Evolutionary conservation across 208 protist genomes (phyloP).

Genomic region (Blastocrithidia nonstop): DNA sequence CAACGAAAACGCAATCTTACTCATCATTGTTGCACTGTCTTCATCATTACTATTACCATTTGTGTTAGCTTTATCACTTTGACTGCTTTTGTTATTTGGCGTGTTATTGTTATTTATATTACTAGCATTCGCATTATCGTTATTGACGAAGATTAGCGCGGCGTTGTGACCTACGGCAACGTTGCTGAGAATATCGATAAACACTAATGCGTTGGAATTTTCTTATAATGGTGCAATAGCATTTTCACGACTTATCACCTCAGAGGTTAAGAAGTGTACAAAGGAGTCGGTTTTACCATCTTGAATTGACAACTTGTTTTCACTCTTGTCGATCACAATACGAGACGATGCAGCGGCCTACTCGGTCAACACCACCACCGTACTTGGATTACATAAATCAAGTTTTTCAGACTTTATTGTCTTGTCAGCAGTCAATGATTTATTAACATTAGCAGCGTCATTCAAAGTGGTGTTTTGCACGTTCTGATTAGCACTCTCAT

Average conservation of each 20-base stretch:
- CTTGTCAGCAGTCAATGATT: conserved; percentile 12
- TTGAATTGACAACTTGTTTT: conserved; percentile 3
- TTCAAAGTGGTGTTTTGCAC: neutral
- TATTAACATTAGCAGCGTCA: neutral
- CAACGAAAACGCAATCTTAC: conserved; percentile 8
- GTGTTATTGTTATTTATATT: no score
- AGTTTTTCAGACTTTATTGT: conserved; percentile 8
- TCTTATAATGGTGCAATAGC: no score
- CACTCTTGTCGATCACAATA: conserved; percentile 7
- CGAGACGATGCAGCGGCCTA: no score
- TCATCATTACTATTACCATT: no score
- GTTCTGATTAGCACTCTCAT: no score
- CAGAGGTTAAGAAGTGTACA: neutral
- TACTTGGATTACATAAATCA: no score
- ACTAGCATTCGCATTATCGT: conserved; percentile 5
- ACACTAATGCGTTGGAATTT: conserved; percentile 5
- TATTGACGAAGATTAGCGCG: conserved; percentile 8
- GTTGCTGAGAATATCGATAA: conserved; percentile 9
- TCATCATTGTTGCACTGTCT: conserved; percentile 3
- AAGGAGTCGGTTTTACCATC: neutral
- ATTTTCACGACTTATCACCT: neutral
- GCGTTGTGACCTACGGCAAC: conserved; percentile 14
- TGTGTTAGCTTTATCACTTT: no score
- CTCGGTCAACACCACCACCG: no score
- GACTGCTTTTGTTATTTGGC: no score